These are phyloP conservation scores for Litchi chinensis DNA, from an alignment of 345 rosid species.

Conservation along the genomic window DNA sequence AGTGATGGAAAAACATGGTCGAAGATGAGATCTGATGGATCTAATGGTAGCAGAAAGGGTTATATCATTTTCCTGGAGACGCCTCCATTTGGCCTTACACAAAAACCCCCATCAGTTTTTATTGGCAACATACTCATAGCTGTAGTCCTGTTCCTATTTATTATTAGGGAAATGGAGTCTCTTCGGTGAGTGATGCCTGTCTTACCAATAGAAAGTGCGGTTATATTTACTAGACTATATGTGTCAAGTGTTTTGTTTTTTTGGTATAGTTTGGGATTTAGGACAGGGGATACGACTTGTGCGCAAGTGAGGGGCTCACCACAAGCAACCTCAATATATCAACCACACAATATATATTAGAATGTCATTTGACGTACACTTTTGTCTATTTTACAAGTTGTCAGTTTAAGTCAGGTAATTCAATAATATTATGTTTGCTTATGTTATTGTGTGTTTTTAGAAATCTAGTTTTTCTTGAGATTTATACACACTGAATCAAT, in stretches of 20 bases:
- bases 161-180: conserved; percentile 5
- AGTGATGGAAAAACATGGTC: not conserved
- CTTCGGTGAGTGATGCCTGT: not conserved
- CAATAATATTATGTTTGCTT: not conserved
- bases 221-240: not conserved
- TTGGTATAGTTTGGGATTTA: too few relatives aligned
- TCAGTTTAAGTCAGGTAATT: not conserved
- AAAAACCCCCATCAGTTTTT: conserved; percentile 20
- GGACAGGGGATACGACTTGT: too few relatives aligned
- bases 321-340: too few relatives aligned
- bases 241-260: too few relatives aligned
- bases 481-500: not conserved
- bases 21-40: not conserved
- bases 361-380: not conserved
- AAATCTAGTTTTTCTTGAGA: not conserved
- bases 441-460: not conserved
- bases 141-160: conserved; percentile 10
- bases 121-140: conserved; percentile 23
- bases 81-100: not conserved
- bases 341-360: not conserved
- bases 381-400: not conserved
- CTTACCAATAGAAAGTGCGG: not conserved
- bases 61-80: conserved; percentile 18
- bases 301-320: too few relatives aligned
- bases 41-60: conserved; percentile 5